Conservation (phyloP, 495 filamentous ascomycete genomes). For the Oidiodendron maius region DNA sequence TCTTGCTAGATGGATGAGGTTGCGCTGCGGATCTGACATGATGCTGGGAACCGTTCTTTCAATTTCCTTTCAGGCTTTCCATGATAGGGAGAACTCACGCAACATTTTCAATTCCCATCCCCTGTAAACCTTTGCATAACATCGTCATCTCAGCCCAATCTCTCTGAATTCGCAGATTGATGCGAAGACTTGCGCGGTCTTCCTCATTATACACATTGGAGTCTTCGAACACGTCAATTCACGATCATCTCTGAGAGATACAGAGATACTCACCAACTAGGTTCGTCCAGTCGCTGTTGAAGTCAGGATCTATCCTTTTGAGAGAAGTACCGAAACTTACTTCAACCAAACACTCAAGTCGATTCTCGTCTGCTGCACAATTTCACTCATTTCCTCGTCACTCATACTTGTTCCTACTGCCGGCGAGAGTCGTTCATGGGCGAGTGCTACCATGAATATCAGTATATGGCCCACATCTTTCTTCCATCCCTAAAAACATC, state of each 20-base stretch:
- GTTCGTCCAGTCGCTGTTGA: conserved; percentile 36
- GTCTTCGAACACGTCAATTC: neutral
- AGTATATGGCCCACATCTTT: neutral
- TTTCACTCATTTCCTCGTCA: conserved; percentile 30
- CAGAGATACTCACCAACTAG: conserved; percentile 30
- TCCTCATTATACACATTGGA: conserved; percentile 10
- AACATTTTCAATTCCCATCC: conserved; percentile 43
- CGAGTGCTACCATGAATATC: conserved; percentile 8
- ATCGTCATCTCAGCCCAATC: conserved; percentile 46
- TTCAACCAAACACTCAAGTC: conserved; percentile 43
- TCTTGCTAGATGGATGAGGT: conserved; percentile 40
- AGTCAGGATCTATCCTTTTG: too few species aligned
- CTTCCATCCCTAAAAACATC: neutral
- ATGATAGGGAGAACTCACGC: conserved; percentile 14
- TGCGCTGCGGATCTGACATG: conserved; percentile 36
- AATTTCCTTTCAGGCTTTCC: neutral
- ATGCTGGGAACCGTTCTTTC: conserved; percentile 13
- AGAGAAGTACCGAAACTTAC: conserved; percentile 24
- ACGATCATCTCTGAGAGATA: neutral
- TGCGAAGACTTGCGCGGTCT: conserved; percentile 31
- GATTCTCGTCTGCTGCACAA: conserved; percentile 38
- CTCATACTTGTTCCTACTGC: neutral
- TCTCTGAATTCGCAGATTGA: conserved; percentile 37
- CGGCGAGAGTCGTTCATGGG: conserved; percentile 13
- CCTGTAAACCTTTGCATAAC: conserved; percentile 40